phyloP scores from a whole-genome alignment of 169 alveolate genomes.

The Cyclospora cayetanensis region DNA sequence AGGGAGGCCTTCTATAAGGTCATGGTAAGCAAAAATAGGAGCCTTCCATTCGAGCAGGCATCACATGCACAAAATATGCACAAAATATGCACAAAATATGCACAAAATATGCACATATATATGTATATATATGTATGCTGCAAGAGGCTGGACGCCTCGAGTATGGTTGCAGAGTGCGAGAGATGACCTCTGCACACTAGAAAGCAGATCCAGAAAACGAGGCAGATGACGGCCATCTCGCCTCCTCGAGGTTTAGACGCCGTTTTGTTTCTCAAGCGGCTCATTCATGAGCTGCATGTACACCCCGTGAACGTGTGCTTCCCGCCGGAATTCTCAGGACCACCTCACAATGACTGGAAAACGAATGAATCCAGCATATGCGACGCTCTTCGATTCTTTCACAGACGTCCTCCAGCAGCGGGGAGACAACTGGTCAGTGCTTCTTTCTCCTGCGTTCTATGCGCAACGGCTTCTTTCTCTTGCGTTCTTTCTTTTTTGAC shows the following conservation, averaged over 20 bases:
- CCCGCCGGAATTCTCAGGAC: background rate
- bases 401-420: conserved; percentile 63
- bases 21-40: background rate
- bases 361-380: conserved; percentile 72
- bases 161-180: too few species aligned
- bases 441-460: background rate
- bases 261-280: background rate
- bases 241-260: too few species aligned
- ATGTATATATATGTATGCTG: background rate
- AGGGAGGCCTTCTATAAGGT: conserved; percentile 6
- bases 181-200: too few species aligned
- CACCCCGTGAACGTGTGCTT: background rate
- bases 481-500: background rate
- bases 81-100: background rate
- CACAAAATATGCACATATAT: background rate
- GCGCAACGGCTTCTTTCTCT: background rate
- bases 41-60: background rate
- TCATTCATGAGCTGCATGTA: background rate
- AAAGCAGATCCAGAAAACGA: too few species aligned
- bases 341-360: conserved; percentile 66
- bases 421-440: conserved; percentile 56
- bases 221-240: too few species aligned
- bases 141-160: too few species aligned
- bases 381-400: conserved; percentile 18
- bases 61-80: background rate